These are phyloP conservation scores for Pseudoturritis turrita DNA, from an alignment of 345 rosid genomes.

Conservation along the genomic window DNA sequence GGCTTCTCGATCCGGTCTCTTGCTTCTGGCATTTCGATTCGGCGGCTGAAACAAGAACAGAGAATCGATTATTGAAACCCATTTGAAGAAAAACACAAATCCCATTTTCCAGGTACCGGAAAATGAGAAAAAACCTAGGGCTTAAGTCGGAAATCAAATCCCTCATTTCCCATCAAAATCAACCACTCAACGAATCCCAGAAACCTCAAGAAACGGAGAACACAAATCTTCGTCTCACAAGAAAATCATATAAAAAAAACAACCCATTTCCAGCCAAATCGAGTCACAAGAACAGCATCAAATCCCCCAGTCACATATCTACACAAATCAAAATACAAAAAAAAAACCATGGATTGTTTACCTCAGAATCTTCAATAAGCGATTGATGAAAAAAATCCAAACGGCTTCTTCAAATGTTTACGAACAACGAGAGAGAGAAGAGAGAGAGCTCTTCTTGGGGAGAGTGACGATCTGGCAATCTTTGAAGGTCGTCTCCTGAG, in stretches of 20 bases:
- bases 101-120: neutral
- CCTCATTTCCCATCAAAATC: neutral
- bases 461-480: constrained; percentile 21
- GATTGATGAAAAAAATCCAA: neutral
- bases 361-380: constrained; percentile 17
- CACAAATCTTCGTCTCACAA: neutral
- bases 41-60: neutral
- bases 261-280: neutral
- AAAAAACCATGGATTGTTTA: neutral
- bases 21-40: constrained; percentile 48
- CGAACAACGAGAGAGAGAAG: neutral
- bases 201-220: neutral
- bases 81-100: neutral
- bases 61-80: neutral
- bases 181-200: neutral
- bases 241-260: neutral
- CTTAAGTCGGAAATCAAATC: neutral
- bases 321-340: neutral
- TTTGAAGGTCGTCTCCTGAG: constrained; percentile 17
- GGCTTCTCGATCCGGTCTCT: constrained; percentile 63
- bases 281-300: neutral
- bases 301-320: neutral
- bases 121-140: neutral
- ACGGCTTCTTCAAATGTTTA: neutral
- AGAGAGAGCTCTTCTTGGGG: neutral